These are phyloP conservation scores for Aquanectria penicillioides DNA, from an alignment of 2,329 filamentous ascomycete genomes.

Conservation along the genomic window DNA sequence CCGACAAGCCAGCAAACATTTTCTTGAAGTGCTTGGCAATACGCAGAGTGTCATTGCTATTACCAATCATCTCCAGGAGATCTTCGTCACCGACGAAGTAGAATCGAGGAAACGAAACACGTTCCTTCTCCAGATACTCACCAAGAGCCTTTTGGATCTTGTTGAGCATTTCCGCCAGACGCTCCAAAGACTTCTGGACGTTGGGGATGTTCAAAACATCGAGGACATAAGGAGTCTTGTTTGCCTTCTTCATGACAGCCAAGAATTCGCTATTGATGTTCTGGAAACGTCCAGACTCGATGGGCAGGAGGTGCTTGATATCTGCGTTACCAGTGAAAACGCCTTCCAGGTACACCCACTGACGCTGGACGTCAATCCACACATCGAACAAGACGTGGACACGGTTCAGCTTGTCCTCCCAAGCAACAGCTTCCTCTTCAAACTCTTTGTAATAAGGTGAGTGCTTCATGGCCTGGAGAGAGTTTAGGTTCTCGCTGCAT, in stretches of 20 bases:
- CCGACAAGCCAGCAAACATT: constrained; percentile 98
- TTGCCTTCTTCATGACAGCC: constrained; percentile 99
- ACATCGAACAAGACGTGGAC: constrained; percentile 98
- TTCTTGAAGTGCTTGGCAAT: constrained; percentile 99
- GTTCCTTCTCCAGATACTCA: constrained; percentile 97
- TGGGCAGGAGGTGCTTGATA: constrained; percentile 96
- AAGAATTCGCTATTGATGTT: constrained; percentile 99
- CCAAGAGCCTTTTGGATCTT: constrained; percentile 99
- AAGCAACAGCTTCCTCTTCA: constrained; percentile 93
- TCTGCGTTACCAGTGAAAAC: constrained; percentile 99
- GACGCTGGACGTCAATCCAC: constrained; percentile 99
- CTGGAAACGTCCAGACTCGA: constrained; percentile 95
- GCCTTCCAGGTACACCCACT: constrained; percentile 99
- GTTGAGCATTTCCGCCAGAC: constrained; percentile 94
- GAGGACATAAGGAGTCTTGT: constrained; percentile 93
- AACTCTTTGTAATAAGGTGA: constrained; percentile 99
- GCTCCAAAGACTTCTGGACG: constrained; percentile 94
- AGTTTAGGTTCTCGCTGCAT: constrained; percentile 97
- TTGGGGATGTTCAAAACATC: constrained; percentile 96
- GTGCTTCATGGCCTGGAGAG: constrained; percentile 97
- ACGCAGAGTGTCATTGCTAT: constrained; percentile 95
- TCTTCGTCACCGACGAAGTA: constrained; percentile 99
- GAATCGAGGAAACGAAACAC: constrained; percentile 97
- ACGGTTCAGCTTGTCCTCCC: constrained; percentile 98
- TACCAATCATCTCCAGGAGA: constrained; percentile 97